Conservation (phyloP, 1,284 basidiomycete species). For the Omphalotus olearius region DNA sequence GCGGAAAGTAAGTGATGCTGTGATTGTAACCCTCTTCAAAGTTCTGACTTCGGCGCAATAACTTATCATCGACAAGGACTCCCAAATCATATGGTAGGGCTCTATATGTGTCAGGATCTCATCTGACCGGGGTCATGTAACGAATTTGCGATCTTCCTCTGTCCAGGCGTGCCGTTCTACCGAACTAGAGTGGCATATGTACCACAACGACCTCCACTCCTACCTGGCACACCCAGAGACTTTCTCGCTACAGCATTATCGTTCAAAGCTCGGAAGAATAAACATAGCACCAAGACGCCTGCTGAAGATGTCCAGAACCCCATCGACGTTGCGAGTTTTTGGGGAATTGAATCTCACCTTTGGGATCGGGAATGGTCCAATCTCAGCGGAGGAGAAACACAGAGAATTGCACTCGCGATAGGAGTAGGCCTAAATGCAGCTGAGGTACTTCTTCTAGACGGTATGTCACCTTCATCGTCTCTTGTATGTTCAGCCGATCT, state of each 20-base stretch:
- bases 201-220: constrained; percentile 78
- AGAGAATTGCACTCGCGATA: constrained; percentile 74
- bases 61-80: constrained; percentile 31
- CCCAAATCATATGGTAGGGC: constrained; percentile 52
- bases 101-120: background rate
- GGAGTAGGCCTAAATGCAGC: constrained; percentile 71
- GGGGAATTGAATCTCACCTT: constrained; percentile 64
- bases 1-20: constrained; percentile 49
- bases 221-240: constrained; percentile 75
- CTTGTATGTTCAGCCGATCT: background rate
- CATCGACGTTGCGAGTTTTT: constrained; percentile 54
- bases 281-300: background rate
- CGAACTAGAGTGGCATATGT: constrained; percentile 79
- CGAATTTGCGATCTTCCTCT: background rate
- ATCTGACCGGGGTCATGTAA: constrained; percentile 11
- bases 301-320: constrained; percentile 32
- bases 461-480: constrained; percentile 40
- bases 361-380: constrained; percentile 79
- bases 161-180: constrained; percentile 67
- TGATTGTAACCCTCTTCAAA: background rate
- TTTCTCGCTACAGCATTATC: constrained; percentile 57
- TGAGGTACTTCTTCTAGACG: constrained; percentile 81
- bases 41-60: constrained; percentile 2
- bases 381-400: constrained; percentile 80
- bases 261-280: constrained; percentile 49